A percentile compares a stretch with the other conserved stretches of the same genome.
Evolutionary conservation across 768 basidiomycete genomes (phyloP).

Genomic region (Amanita pallidorosea): DNA sequence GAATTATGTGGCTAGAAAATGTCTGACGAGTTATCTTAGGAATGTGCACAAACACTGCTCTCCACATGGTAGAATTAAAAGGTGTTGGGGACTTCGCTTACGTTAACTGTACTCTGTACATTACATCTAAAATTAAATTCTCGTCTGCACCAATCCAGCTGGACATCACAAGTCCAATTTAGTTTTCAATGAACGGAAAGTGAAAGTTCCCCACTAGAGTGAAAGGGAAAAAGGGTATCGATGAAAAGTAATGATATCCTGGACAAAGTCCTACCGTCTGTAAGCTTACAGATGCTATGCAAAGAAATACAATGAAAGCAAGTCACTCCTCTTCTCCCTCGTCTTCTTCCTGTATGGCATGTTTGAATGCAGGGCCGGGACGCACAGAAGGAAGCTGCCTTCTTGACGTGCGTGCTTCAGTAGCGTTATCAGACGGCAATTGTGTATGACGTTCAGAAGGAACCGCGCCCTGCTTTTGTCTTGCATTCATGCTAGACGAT

Average conservation of each 20-base stretch:
- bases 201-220: background rate
- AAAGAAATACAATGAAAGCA: constrained; percentile 4
- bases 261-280: background rate
- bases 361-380: constrained; percentile 59
- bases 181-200: no score
- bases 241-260: background rate
- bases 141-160: background rate
- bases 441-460: constrained; percentile 53
- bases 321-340: constrained; percentile 67
- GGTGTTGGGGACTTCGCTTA: background rate
- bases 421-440: constrained; percentile 37
- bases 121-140: background rate
- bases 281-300: background rate
- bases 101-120: background rate
- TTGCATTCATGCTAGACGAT: constrained; percentile 10
- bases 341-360: constrained; percentile 77
- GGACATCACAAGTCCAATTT: no score
- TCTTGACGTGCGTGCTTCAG: constrained; percentile 44
- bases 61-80: background rate
- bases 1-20: constrained; percentile 1
- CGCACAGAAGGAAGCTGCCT: constrained; percentile 62
- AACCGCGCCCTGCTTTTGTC: constrained; percentile 17
- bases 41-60: constrained; percentile 34
- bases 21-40: constrained; percentile 17
- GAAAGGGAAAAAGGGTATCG: background rate